phyloP scores from a whole-genome alignment of 169 alveolate genomes.

The Fabrea salina region DNA sequence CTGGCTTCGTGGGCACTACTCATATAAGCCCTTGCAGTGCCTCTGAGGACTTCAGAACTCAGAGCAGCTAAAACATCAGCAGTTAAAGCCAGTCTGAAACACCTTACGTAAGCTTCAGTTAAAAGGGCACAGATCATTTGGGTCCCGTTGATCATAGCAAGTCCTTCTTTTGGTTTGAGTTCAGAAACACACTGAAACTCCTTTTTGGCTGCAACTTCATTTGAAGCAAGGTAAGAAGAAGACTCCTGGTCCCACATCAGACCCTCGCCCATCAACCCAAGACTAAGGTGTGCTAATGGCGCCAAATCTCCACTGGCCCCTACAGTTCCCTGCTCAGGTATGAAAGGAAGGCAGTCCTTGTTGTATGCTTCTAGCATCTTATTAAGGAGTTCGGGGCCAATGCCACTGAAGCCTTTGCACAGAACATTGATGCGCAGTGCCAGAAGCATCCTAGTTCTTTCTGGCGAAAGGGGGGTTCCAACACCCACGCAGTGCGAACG shows the following conservation, averaged over 20 bases:
- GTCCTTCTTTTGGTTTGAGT: slow-evolving; percentile 56
- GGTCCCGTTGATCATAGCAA: slow-evolving; percentile 65
- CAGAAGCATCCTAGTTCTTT: slow-evolving; percentile 31
- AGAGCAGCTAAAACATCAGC: slow-evolving; percentile 48
- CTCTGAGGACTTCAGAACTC: slow-evolving; percentile 29
- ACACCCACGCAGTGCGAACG: slow-evolving; percentile 69
- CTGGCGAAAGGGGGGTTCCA: slow-evolving; percentile 43
- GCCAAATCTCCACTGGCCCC: slow-evolving; percentile 75
- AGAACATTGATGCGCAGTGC: slow-evolving; percentile 57
- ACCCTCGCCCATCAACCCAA: slow-evolving; percentile 68
- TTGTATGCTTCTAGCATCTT: slow-evolving; percentile 44
- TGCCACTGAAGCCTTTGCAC: slow-evolving; percentile 62
- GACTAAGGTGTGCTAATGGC: slow-evolving; percentile 57
- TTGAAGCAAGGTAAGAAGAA: slow-evolving; percentile 32
- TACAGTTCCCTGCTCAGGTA: slow-evolving; percentile 63
- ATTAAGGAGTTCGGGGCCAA: slow-evolving; percentile 30
- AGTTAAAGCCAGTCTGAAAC: slow-evolving; percentile 28
- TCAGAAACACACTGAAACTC: slow-evolving; percentile 34
- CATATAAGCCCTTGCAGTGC: slow-evolving; percentile 22
- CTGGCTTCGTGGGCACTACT: slow-evolving; percentile 30
- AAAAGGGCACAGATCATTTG: slow-evolving; percentile 55
- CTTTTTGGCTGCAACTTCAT: slow-evolving; percentile 27
- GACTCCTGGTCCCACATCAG: slow-evolving; percentile 37
- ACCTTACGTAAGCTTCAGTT: slow-evolving; percentile 40
- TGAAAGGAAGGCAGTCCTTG: slow-evolving; percentile 38